phyloP scores from a whole-genome alignment of 2,329 filamentous ascomycete genomes.

The Phialocephala subalpina region DNA sequence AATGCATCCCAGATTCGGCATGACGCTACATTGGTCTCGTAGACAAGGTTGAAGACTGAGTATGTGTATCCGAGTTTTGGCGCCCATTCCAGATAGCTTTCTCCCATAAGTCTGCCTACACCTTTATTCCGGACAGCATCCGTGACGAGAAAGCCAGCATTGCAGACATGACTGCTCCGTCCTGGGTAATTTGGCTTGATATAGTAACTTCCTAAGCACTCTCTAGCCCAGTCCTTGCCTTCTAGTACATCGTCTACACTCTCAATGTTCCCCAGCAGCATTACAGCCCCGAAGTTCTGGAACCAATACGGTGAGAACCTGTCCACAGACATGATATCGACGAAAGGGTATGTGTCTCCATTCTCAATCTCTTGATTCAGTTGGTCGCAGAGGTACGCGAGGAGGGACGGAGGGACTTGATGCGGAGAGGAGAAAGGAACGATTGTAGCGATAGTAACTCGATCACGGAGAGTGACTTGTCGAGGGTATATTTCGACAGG shows the following conservation, averaged over 20 bases:
- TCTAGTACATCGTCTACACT: slow-evolving; percentile 56
- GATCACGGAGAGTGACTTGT: slow-evolving; percentile 71
- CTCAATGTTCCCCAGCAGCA: slow-evolving; percentile 72
- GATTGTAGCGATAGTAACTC: slow-evolving; percentile 72
- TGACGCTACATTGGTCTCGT: slow-evolving; percentile 77
- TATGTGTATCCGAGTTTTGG: slow-evolving; percentile 72
- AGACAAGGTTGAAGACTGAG: slow-evolving; percentile 78
- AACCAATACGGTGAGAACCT: slow-evolving; percentile 77
- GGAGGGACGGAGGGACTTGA: slow-evolving; percentile 67
- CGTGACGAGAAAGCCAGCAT: slow-evolving; percentile 66
- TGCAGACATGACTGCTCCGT: slow-evolving; percentile 77
- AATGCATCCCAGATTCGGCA: slow-evolving; percentile 78
- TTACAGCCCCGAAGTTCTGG: slow-evolving; percentile 74
- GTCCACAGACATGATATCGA: slow-evolving; percentile 65
- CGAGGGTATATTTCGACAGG: slow-evolving; percentile 58
- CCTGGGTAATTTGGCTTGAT: slow-evolving; percentile 80
- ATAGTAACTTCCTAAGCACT: slow-evolving; percentile 76
- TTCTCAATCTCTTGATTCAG: slow-evolving; percentile 77
- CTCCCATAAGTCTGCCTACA: slow-evolving; percentile 63
- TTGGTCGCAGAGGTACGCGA: slow-evolving; percentile 71
- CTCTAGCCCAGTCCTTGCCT: slow-evolving; percentile 67
- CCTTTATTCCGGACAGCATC: slow-evolving; percentile 62
- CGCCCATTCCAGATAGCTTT: slow-evolving; percentile 65
- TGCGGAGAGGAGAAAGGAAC: slow-evolving; percentile 70
- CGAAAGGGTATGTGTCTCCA: slow-evolving; percentile 78